Evolutionary conservation across 495 filamentous ascomycete species (phyloP).

Genomic region (Tuber aestivum): DNA sequence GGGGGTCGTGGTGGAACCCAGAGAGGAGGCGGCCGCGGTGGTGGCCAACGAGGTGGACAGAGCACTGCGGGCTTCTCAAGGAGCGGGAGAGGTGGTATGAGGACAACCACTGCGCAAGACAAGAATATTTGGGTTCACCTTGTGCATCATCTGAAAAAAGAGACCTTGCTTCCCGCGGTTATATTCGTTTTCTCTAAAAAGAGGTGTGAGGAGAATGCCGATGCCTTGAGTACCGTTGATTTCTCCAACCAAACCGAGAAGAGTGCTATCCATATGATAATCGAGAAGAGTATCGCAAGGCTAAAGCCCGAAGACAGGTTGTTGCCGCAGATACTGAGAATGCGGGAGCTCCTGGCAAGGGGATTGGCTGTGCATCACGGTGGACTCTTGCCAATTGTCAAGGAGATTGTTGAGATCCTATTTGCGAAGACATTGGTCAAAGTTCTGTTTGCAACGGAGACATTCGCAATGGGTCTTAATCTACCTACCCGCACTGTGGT

Average conservation of each 20-base stretch:
- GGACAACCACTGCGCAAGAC: conserved; percentile 84
- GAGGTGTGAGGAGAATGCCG: conserved; percentile 92
- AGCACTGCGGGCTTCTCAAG: conserved; percentile 47
- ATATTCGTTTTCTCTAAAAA: conserved; percentile 99
- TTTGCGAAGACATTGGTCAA: conserved; percentile 94
- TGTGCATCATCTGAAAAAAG: conserved; percentile 81
- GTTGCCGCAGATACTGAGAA: conserved; percentile 80
- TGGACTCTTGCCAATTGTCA: conserved; percentile 90
- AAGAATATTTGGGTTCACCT: conserved; percentile 95
- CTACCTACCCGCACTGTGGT: conserved; percentile 93
- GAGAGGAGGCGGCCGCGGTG: conserved; percentile 48
- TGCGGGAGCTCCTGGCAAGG: conserved; percentile 76
- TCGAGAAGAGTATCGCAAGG: conserved; percentile 89
- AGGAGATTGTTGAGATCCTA: conserved; percentile 94
- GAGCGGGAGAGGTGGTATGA: conserved; percentile 69
- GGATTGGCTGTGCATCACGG: conserved; percentile 97
- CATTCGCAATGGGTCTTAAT: conserved; percentile 97
- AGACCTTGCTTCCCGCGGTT: conserved; percentile 79
- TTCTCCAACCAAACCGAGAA: conserved; percentile 89
- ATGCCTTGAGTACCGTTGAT: conserved; percentile 88
- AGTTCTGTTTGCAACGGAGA: conserved; percentile 94
- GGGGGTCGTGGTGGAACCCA: conserved; percentile 49
- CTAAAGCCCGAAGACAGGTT: conserved; percentile 83
- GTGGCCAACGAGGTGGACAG: conserved; percentile 36
- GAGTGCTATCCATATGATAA: conserved; percentile 93